A percentile compares a stretch with the other conserved stretches of the same genome.
Evolutionary conservation across 306 rosid genomes (phyloP).

Genomic region (Prunus armeniaca): DNA sequence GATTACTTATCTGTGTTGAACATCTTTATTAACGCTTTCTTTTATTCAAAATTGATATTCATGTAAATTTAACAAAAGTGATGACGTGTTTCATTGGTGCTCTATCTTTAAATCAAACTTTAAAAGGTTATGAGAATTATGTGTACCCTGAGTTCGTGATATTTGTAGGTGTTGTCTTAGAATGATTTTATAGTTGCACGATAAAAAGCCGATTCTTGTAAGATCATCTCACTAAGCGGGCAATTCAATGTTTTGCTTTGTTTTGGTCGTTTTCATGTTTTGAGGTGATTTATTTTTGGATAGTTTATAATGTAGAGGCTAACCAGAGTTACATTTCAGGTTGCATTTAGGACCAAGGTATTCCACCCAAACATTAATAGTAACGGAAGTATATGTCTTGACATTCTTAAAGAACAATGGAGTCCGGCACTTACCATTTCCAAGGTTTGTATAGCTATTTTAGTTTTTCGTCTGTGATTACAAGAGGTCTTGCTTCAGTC

Average conservation of each 20-base stretch:
- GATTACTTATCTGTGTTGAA: not conserved
- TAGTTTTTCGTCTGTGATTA: not conserved
- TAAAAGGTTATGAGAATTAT: not conserved
- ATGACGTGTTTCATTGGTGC: not conserved
- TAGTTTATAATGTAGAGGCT: conserved; percentile 2
- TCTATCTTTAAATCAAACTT: not conserved
- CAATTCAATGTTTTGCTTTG: not conserved
- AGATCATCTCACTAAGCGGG: not conserved
- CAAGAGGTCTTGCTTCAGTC: not conserved
- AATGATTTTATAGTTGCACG: not conserved
- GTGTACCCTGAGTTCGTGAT: not conserved
- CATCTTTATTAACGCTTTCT: not conserved
- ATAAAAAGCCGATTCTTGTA: not conserved
- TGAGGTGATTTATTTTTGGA: not conserved
- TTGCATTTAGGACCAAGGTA: conserved; percentile 90
- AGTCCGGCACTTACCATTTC: conserved; percentile 85
- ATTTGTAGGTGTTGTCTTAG: not conserved
- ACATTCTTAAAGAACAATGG: conserved; percentile 92
- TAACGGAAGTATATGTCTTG: conserved; percentile 86
- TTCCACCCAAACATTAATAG: conserved; percentile 92
- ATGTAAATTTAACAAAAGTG: not conserved
- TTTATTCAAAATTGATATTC: not conserved
- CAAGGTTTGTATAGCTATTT: conserved; percentile 48
- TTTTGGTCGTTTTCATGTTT: not conserved
- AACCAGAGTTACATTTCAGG: conserved; percentile 40